A percentile compares a stretch with the other conserved stretches of the same genome.
phyloP scores from a whole-genome alignment of 2,329 filamentous ascomycete species.

The Tolypocladium inflatum region DNA sequence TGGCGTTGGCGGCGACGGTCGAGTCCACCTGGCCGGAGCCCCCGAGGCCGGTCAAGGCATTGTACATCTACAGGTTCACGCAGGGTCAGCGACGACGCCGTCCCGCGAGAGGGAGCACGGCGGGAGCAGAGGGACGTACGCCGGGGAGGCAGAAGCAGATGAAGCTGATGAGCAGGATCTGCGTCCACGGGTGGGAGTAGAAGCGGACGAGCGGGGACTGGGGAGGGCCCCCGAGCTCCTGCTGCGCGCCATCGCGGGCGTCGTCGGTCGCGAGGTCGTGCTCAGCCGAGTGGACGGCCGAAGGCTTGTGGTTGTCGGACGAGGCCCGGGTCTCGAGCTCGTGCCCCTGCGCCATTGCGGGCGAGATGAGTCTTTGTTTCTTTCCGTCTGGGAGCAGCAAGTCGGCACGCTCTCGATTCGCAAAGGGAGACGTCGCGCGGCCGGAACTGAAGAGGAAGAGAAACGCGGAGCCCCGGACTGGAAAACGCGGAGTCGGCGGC shows the following conservation, averaged over 20 bases:
- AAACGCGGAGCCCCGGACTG: neutral
- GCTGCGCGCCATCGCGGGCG: neutral
- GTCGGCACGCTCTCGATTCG: neutral
- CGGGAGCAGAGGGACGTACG: constrained; percentile 16
- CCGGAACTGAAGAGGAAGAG: neutral
- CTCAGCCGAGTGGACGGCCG: neutral
- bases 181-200: constrained; percentile 35
- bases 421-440: neutral
- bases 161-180: constrained; percentile 36
- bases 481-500: neutral
- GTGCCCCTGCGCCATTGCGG: neutral
- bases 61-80: constrained; percentile 30
- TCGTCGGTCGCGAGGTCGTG: neutral
- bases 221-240: neutral
- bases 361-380: neutral
- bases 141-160: constrained; percentile 39
- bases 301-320: neutral
- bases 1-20: constrained; percentile 35
- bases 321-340: neutral
- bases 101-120: neutral
- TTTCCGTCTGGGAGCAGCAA: neutral
- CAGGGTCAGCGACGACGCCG: neutral
- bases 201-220: constrained; percentile 14
- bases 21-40: constrained; percentile 35
- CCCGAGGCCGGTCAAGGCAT: constrained; percentile 33